These are phyloP conservation scores for Monosporascus cannonballus DNA, from an alignment of 2,329 filamentous ascomycete species.

Conservation along the genomic window DNA sequence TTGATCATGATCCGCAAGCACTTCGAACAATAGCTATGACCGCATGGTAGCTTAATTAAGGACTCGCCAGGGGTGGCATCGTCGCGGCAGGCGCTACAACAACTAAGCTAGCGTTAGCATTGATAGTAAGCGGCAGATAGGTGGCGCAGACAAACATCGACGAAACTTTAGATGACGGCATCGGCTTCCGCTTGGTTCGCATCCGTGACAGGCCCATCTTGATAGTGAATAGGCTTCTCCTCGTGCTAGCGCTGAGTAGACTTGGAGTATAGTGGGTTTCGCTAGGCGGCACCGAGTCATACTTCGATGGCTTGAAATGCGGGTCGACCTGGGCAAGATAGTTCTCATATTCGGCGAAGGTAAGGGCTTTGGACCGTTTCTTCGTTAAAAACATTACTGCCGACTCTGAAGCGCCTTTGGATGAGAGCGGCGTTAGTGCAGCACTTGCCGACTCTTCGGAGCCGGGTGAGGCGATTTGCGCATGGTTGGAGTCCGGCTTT, in stretches of 20 bases:
- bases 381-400: slow-evolving; percentile 19
- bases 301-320: slow-evolving; percentile 36
- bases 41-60: slow-evolving; percentile 48
- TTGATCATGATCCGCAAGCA: slow-evolving; percentile 49
- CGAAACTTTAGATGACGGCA: slow-evolving; percentile 23
- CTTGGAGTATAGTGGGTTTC: slow-evolving; percentile 30
- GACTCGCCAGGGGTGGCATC: slow-evolving; percentile 38
- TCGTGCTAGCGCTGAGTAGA: slow-evolving; percentile 39
- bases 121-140: slow-evolving; percentile 1
- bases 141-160: slow-evolving; percentile 18
- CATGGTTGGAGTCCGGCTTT: slow-evolving; percentile 34
- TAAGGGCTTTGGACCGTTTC: slow-evolving; percentile 33
- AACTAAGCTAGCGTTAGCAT: slow-evolving; percentile 29
- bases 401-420: slow-evolving; percentile 25
- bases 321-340: slow-evolving; percentile 41
- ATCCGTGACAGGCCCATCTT: slow-evolving; percentile 39
- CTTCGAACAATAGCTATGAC: slow-evolving; percentile 50
- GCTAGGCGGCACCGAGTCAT: slow-evolving; percentile 27
- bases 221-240: slow-evolving; percentile 38
- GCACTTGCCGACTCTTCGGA: slow-evolving; percentile 34
- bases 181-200: slow-evolving; percentile 33
- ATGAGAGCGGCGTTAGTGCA: slow-evolving; percentile 37
- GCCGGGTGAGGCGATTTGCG: slow-evolving; percentile 38
- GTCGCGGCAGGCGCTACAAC: slow-evolving; percentile 52
- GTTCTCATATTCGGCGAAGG: slow-evolving; percentile 46